These are phyloP conservation scores for Sordaria brevicollis DNA, from an alignment of 495 filamentous ascomycete genomes.

Conservation along the genomic window DNA sequence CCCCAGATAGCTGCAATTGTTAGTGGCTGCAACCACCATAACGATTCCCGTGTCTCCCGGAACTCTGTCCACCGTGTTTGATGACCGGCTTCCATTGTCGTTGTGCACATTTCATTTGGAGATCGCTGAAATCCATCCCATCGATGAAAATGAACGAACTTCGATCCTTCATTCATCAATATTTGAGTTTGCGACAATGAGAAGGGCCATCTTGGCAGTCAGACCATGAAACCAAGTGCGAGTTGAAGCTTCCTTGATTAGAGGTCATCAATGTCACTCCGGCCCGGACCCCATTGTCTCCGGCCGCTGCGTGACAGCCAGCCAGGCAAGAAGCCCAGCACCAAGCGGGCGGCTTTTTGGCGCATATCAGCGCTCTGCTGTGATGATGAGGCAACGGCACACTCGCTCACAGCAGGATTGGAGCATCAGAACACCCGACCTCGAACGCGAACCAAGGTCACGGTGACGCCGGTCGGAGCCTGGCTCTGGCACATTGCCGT, in stretches of 20 bases:
- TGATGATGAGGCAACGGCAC: background rate
- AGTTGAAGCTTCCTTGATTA: background rate
- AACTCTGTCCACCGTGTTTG: background rate
- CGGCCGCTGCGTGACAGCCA: background rate
- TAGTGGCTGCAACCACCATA: background rate
- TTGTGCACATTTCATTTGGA: background rate
- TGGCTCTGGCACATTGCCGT: too few species aligned
- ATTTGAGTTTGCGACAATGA: too few species aligned
- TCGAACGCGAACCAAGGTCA: background rate
- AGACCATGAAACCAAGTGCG: background rate
- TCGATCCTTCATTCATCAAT: too few species aligned
- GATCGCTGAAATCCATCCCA: too few species aligned
- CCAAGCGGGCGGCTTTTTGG: background rate
- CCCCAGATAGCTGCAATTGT: background rate
- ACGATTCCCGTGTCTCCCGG: background rate
- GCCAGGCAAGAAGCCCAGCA: background rate
- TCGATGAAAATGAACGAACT: too few species aligned
- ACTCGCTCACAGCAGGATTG: too few species aligned
- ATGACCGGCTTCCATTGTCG: background rate
- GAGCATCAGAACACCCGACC: too few species aligned
- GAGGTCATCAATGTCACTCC: background rate
- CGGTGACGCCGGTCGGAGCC: background rate
- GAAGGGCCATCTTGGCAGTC: too few species aligned
- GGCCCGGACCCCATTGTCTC: background rate
- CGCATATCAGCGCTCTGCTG: background rate